Evolutionary conservation across 768 basidiomycete species (phyloP).

Genomic region (Trametes cubensis): DNA sequence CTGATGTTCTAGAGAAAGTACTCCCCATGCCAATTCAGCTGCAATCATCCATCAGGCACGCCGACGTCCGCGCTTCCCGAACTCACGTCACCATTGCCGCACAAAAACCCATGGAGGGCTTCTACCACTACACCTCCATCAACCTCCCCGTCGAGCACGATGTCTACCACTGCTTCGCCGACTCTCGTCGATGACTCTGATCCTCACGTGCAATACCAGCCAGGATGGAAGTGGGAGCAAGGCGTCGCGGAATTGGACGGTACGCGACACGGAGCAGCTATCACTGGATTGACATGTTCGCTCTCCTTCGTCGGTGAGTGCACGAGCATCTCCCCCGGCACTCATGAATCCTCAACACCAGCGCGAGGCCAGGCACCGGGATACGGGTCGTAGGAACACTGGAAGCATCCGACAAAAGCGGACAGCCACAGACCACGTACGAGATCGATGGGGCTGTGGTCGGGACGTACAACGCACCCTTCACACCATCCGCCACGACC

Average conservation of each 20-base stretch:
- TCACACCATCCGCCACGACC: background rate
- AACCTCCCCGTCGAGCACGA: background rate
- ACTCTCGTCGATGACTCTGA: conserved; percentile 14
- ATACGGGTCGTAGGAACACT: conserved; percentile 15
- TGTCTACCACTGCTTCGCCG: background rate
- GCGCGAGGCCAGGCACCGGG: conserved; percentile 4
- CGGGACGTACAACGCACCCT: conserved; percentile 5
- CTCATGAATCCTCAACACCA: background rate
- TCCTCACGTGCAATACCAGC: conserved; percentile 11
- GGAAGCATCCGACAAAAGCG: conserved; percentile 2
- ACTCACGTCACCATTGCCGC: no score
- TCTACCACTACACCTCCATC: background rate
- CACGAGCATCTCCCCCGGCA: background rate
- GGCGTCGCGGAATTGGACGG: conserved; percentile 13
- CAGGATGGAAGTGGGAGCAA: conserved; percentile 21
- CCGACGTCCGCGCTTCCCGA: no score
- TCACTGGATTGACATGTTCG: background rate
- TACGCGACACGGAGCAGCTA: conserved; percentile 13
- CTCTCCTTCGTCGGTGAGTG: conserved; percentile 18
- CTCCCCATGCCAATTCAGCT: no score
- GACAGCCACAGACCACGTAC: conserved; percentile 12
- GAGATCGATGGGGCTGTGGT: conserved; percentile 5
- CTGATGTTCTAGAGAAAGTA: no score
- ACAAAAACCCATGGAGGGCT: background rate
- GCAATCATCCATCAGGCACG: background rate